Base-by-base conservation (phyloP, 495 filamentous ascomycete genomes). In the Durotheca rogersii region DNA sequence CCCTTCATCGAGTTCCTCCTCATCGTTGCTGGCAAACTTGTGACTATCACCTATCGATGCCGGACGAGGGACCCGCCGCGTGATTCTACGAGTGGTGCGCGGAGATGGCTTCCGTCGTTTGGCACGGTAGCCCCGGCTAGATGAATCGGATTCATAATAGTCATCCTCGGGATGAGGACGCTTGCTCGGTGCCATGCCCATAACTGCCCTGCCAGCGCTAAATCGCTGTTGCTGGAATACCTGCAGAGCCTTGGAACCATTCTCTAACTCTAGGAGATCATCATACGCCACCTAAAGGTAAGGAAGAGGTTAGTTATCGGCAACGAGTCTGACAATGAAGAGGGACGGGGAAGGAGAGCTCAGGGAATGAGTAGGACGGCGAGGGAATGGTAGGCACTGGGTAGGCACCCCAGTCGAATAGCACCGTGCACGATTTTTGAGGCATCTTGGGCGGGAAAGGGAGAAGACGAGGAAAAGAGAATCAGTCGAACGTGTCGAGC, bases 131-230 rank as follows among this genome's bases (percentile, higher is more conserved):
- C 17, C 7, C 20, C 50, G 53, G 10, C 31, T 47, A 7, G 64
- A 60, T 0, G 67, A 68, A 9, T 65, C 61, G 7, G 53, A 61
- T 6, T 71, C 55, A 4, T 67, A 57, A 32, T 67, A 60, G 1
- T 67, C 62, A 11, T 69, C 62, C 15, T 65, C 60, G 3, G 56
- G 52, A 15, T 30, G 52, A 40, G 31, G 43, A 19, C 44, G 50
- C 18, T 63, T 61, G 37, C 7, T 42, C 5, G 31, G 0, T 17
- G 17, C 34, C 14, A 25, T 53, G 12, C 3, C 15, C 34, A 45
- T 41, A 5, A 10, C 16, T 4, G 27, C 12, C 1, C 33, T 30
- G 11, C 21, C 19, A 7, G 17, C 12, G 7, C 12, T 11, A 6
- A 32, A 17, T 43, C 20, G 25, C 29, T 9, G 47, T 11, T 23